Conservation (phyloP, 306 rosid genomes). For the Geum urbanum region DNA sequence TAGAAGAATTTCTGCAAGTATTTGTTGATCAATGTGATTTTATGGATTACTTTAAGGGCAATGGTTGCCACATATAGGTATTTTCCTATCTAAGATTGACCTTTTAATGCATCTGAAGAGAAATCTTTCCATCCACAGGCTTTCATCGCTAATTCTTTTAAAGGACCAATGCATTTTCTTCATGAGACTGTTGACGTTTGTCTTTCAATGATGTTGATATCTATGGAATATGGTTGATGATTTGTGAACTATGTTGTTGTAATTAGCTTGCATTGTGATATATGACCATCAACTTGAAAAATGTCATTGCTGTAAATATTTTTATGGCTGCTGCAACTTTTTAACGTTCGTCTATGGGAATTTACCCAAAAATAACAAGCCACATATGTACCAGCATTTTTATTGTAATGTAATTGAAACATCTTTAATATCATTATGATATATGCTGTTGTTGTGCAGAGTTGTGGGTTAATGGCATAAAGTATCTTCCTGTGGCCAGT, state of each 20-base stretch:
- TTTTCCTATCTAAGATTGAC: constrained; percentile 21
- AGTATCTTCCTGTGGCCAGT: constrained; percentile 53
- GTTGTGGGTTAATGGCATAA: constrained; percentile 57
- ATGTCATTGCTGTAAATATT: neutral
- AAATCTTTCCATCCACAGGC: neutral
- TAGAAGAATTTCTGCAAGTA: constrained; percentile 74
- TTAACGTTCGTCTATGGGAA: neutral
- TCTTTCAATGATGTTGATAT: neutral
- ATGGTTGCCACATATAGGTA: constrained; percentile 64
- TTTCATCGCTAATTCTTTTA: neutral
- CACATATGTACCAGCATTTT: neutral
- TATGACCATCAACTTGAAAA: neutral
- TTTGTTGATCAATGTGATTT: constrained; percentile 73
- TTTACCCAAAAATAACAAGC: neutral
- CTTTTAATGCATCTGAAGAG: constrained; percentile 3
- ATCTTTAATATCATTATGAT: constrained; percentile 12
- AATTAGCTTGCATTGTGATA: neutral
- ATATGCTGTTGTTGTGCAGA: constrained; percentile 44
- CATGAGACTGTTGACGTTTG: neutral
- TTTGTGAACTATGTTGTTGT: neutral
- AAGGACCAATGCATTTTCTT: neutral
- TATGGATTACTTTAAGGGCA: constrained; percentile 63
- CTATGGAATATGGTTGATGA: neutral
- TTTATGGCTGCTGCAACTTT: constrained; percentile 3
- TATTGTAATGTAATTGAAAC: constrained; percentile 16